Percentiles rank a stretch among this genome's conserved stretches.
Evolutionary conservation across 1,139 yeast species (phyloP).

Genomic region (Scheffersomyces parashehatae): DNA sequence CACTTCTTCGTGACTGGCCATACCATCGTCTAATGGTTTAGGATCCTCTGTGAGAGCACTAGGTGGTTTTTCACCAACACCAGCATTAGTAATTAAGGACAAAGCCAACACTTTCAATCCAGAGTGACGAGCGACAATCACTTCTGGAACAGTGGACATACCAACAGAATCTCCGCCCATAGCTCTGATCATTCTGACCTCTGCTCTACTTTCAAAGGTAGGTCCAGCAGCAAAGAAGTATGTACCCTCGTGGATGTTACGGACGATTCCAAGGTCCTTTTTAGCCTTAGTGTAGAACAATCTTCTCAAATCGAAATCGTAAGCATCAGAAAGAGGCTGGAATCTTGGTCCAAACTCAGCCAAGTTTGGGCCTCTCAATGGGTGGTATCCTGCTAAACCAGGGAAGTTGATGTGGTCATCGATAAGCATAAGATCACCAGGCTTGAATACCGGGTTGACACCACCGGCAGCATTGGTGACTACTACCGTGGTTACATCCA

Average conservation of each 20-base stretch:
- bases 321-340: slow-evolving; percentile 86
- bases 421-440: slow-evolving; percentile 90
- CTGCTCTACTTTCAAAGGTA: slow-evolving; percentile 91
- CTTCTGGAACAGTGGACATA: slow-evolving; percentile 98
- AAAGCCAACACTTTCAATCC: slow-evolving; percentile 81
- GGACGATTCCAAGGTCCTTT: slow-evolving; percentile 47
- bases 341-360: slow-evolving; percentile 83
- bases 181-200: slow-evolving; percentile 68
- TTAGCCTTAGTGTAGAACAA: slow-evolving; percentile 55
- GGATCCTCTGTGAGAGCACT: slow-evolving; percentile 63
- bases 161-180: slow-evolving; percentile 96
- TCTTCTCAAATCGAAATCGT: slow-evolving; percentile 70
- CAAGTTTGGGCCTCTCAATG: slow-evolving; percentile 85
- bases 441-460: slow-evolving; percentile 58
- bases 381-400: slow-evolving; percentile 86
- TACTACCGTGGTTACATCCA: slow-evolving; percentile 63
- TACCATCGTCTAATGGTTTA: slow-evolving; percentile 63
- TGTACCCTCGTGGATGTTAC: slow-evolving; percentile 81
- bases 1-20: slow-evolving; percentile 90
- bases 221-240: slow-evolving; percentile 91
- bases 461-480: slow-evolving; percentile 98
- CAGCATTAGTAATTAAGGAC: slow-evolving; percentile 82
- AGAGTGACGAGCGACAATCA: slow-evolving; percentile 85
- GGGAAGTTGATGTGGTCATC: slow-evolving; percentile 89
- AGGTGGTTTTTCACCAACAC: slow-evolving; percentile 74